A percentile compares a stretch with the other conserved stretches of the same genome.
Conservation (phyloP, 1,284 basidiomycete species). For the Ustilago loliicola region DNA sequence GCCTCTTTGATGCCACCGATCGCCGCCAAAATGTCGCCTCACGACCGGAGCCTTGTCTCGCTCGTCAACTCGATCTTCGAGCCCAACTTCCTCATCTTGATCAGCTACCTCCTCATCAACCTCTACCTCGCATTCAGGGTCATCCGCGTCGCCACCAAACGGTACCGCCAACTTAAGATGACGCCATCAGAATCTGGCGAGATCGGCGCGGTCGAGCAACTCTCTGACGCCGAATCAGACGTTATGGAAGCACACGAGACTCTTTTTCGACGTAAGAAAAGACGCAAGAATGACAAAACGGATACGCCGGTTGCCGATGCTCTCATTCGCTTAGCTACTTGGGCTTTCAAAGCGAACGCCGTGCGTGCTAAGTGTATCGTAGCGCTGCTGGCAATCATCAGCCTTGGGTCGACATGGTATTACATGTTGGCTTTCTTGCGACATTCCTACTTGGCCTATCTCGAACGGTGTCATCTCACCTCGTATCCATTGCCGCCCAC, state of each 20-base stretch:
- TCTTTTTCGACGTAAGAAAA: slow-evolving; percentile 8
- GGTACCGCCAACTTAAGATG: slow-evolving; percentile 33
- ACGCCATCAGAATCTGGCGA: slow-evolving; percentile 17
- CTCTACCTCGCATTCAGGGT: slow-evolving; percentile 29
- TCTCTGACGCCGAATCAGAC: slow-evolving; percentile 1
- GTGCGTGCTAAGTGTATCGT: slow-evolving; percentile 28
- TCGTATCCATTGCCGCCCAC: slow-evolving; percentile 31
- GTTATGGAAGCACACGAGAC: slow-evolving; percentile 13
- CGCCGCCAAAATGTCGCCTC: slow-evolving; percentile 19
- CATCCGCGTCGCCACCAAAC: slow-evolving; percentile 30
- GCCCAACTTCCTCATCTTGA: slow-evolving; percentile 54
- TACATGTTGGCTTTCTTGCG: slow-evolving; percentile 67
- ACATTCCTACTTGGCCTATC: slow-evolving; percentile 55
- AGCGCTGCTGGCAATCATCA: slow-evolving; percentile 34
- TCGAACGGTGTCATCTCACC: slow-evolving; percentile 43
- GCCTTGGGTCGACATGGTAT: slow-evolving; percentile 50
- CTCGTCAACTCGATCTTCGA: slow-evolving; percentile 46
- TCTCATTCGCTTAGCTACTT: slow-evolving; percentile 32
- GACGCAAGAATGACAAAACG: neutral
- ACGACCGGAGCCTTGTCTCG: slow-evolving; percentile 31
- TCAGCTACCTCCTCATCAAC: slow-evolving; percentile 48
- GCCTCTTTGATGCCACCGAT: neutral
- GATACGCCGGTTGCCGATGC: slow-evolving; percentile 33
- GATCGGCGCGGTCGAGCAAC: slow-evolving; percentile 8
- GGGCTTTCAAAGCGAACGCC: slow-evolving; percentile 37